Evolutionary conservation across 139 green algal genomes (phyloP), one percentile per base, ranked within the genome.

Genomic region (Desmodesmus armatus): DNA sequence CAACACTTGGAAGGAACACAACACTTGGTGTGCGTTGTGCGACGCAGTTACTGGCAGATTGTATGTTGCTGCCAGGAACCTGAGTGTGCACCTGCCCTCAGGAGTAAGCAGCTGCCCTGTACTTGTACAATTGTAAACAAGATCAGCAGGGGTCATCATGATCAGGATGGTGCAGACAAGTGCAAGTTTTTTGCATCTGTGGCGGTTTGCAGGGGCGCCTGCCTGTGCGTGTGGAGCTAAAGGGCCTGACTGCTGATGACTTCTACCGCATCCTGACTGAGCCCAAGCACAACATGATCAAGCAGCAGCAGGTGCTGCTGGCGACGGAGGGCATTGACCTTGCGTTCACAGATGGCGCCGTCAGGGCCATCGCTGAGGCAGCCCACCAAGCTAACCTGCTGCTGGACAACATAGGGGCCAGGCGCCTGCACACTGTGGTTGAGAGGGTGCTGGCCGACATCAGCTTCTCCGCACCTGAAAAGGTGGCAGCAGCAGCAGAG

Each of bases 151-250:
- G n/a, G n/a, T n/a, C n/a, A n/a, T n/a, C n/a, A n/a, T n/a, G n/a
- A n/a, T n/a, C n/a, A n/a, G n/a, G n/a, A n/a, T n/a, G n/a, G n/a
- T n/a, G n/a, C n/a, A n/a, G n/a, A n/a, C n/a, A n/a, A n/a, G n/a
- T n/a, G n/a, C n/a, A n/a, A n/a, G n/a, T n/a, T n/a, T n/a, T n/a
- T n/a, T n/a, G n/a, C n/a, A n/a, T n/a, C n/a, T n/a, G n/a, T n/a
- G n/a, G n/a, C n/a, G n/a, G n/a, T n/a, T n/a, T 49, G 15, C 76
- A 82, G 70, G 97, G 97, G 5, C 91, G 97, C 0, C 92, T 99
- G 62, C 97, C 97, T 29, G 98, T 99, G 39, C 91, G 96, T 7
- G 97, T 99, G 44, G 96, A 99, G 90, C 93, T 99, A 29, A 96
- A 98, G 65, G 91, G 84, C 17, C 87, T 96, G 7, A 93, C 86